Percentiles rank a stretch among this genome's conserved stretches.
phyloP scores from a whole-genome alignment of 2,329 filamentous ascomycete species.

The Xylaria sp. region DNA sequence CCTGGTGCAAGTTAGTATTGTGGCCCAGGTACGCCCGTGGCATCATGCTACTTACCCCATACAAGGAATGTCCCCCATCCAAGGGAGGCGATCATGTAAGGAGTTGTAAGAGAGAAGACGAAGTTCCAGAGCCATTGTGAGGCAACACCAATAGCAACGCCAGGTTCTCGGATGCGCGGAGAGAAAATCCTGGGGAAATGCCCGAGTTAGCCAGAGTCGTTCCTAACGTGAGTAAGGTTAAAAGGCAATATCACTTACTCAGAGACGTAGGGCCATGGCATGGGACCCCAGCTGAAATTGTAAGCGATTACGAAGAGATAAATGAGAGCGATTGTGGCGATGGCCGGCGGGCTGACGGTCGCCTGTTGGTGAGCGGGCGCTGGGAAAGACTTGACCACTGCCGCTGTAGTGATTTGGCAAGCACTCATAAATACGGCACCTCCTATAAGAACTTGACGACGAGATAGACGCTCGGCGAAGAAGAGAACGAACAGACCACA shows the following conservation, averaged over 20 bases:
- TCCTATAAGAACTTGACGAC: conserved; percentile 55
- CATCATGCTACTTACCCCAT: conserved; percentile 51
- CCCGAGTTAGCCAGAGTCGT: conserved; percentile 25
- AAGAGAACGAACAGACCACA: conserved; percentile 64
- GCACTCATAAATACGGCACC: conserved; percentile 58
- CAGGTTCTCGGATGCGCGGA: conserved; percentile 59
- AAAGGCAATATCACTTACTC: conserved; percentile 48
- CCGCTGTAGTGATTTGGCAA: conserved; percentile 58
- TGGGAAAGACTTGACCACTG: conserved; percentile 56
- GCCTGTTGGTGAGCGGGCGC: conserved; percentile 44
- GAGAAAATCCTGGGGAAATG: conserved; percentile 57
- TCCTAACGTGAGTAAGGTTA: background rate
- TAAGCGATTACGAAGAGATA: conserved; percentile 66
- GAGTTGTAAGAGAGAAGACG: conserved; percentile 59
- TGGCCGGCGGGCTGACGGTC: conserved; percentile 54
- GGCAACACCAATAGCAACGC: conserved; percentile 58
- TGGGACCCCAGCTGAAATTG: conserved; percentile 62
- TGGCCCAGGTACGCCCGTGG: background rate
- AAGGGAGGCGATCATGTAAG: conserved; percentile 61
- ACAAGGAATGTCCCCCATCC: conserved; percentile 60
- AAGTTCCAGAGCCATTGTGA: conserved; percentile 64
- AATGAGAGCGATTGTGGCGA: conserved; percentile 64
- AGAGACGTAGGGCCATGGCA: conserved; percentile 62
- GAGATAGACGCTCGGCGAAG: conserved; percentile 60
- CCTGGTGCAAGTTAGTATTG: conserved; percentile 33